Percentiles rank a stretch among this genome's conserved stretches.
These are phyloP conservation scores for Rhizodiscina lignyota DNA, from an alignment of 495 filamentous ascomycete genomes.

Conservation along the genomic window DNA sequence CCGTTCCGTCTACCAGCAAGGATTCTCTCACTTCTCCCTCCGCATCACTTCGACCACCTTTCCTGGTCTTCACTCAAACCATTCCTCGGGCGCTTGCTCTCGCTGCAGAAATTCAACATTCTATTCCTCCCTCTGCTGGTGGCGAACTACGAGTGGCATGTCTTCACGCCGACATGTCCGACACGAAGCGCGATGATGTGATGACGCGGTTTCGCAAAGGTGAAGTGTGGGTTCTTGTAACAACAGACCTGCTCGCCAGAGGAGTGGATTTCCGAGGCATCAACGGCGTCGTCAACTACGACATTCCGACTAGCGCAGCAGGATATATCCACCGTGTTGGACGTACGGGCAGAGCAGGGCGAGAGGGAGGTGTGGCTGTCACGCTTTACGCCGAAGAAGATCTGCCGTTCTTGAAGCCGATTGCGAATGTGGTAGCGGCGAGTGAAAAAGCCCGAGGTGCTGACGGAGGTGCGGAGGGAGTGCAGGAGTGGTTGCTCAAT, in stretches of 20 bases:
- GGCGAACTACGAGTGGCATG: conserved; percentile 76
- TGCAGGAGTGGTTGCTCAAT: conserved; percentile 82
- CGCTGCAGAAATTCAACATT: conserved; percentile 80
- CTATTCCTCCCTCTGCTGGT: conserved; percentile 77
- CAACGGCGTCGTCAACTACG: conserved; percentile 92
- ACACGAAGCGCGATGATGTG: conserved; percentile 53
- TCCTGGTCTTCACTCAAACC: conserved; percentile 89
- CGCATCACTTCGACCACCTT: conserved; percentile 62
- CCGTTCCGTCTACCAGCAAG: conserved; percentile 27
- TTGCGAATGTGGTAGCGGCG: conserved; percentile 79
- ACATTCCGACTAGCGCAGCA: conserved; percentile 75
- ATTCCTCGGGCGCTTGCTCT: conserved; percentile 78
- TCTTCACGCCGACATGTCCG: conserved; percentile 73
- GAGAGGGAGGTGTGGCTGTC: conserved; percentile 77
- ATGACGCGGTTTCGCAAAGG: conserved; percentile 83
- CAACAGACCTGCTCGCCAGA: conserved; percentile 78
- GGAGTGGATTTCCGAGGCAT: conserved; percentile 87
- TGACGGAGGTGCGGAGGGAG: conserved; percentile 25
- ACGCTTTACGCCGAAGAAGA: conserved; percentile 94
- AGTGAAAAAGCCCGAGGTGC: conserved; percentile 44
- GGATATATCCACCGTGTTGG: conserved; percentile 89
- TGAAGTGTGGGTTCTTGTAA: conserved; percentile 91
- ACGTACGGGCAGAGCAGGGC: conserved; percentile 74
- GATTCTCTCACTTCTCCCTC: conserved; percentile 26
- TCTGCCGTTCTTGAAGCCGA: conserved; percentile 72